Evolutionary conservation across 441 rosid species (phyloP), one percentile per base, ranked within the genome.

Genomic region (California macrophylla): DNA sequence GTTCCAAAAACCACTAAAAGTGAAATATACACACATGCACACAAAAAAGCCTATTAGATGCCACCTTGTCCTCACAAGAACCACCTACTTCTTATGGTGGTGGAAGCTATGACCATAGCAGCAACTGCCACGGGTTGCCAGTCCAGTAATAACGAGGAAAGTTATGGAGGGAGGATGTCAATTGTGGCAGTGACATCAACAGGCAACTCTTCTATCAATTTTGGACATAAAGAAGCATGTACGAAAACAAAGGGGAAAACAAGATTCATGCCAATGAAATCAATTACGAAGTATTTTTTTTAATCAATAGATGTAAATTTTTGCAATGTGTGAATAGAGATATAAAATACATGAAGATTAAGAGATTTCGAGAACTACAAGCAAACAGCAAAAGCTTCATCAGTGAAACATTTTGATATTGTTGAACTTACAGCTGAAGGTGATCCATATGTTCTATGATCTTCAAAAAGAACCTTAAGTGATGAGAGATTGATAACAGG

Each of bases 401-500:
- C 7, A 63, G 9, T 29, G 38, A 32, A 63, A 63, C 54, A 69
- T 67, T 16, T 68, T 65, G 60, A 32, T 18, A 67, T 64, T 70
- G 67, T 65, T 77, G 71, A 73, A 85, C 98, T 84, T 92, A 95
- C 99, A 73, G 89, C 87, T 69, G 88, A 83, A 74, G 87, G 76
- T 34, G 96, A 88, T 69, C 95, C 97, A 81, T 86, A 89, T 25
- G 99, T 95, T 76, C 98, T 89, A 73, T 91, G 96, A 80, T 95
- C 99, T 80, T 95, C 97, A 82, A 81, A 90, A 71, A 86, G 66
- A 64, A 95, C 87, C 84, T 84, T 91, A 62, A 92, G 93, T 23
- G 99, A 90, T 70, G 92, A 83, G 75, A 79, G 75, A 58, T 84
- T 80, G 83, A 95, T 85, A 66, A 86, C 80, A 71, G 99, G 99